phyloP scores from a whole-genome alignment of 495 filamentous ascomycete genomes.

The Pyronema omphalodes region DNA sequence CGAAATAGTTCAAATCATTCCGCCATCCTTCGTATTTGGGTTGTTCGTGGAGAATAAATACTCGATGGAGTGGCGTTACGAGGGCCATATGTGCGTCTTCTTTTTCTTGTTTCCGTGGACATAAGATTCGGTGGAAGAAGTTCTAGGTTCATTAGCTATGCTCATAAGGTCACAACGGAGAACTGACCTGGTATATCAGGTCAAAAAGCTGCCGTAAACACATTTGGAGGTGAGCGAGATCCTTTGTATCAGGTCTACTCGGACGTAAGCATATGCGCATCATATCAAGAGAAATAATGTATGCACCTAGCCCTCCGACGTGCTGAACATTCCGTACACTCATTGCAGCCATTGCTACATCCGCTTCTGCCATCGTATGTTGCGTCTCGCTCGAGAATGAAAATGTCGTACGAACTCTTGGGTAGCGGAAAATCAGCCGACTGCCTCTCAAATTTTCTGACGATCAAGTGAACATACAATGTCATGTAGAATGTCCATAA shows the following conservation, averaged over 20 bases:
- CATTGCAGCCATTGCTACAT: neutral
- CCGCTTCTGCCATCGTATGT: neutral
- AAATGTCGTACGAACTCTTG: constrained; percentile 1
- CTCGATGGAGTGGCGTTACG: neutral
- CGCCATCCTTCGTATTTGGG: neutral
- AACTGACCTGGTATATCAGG: constrained; percentile 1
- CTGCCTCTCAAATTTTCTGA: neutral
- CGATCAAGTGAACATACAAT: neutral
- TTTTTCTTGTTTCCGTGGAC: neutral
- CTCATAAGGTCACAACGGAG: neutral
- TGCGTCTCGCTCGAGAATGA: neutral
- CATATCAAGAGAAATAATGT: neutral
- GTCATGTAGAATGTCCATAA: constrained; percentile 1
- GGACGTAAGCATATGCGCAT: neutral
- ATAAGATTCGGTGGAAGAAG: constrained; percentile 2
- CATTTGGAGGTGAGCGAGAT: constrained; percentile 1
- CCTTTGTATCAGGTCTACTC: constrained; percentile 1
- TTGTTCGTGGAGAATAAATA: constrained; percentile 1
- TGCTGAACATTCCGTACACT: neutral
- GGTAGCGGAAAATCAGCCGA: neutral
- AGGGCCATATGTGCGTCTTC: constrained; percentile 1
- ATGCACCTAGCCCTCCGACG: neutral
- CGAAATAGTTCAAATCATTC: neutral
- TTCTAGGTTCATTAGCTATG: neutral
- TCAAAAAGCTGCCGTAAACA: neutral